Evolutionary conservation across 2,329 filamentous ascomycete genomes (phyloP).

Genomic region (Hymenoscyphus infarciens): DNA sequence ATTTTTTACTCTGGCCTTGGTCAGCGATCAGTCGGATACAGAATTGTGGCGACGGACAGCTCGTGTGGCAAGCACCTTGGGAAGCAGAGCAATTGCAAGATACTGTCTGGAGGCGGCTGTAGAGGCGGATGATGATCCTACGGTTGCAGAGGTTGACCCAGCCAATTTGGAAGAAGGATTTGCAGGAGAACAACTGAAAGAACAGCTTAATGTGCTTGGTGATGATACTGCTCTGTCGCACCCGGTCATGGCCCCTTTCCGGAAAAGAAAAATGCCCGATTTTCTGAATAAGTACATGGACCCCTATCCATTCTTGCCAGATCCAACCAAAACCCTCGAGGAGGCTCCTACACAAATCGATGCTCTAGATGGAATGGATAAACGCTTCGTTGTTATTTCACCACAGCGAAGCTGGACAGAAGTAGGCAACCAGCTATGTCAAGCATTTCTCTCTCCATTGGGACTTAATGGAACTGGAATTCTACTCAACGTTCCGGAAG

Average conservation of each 20-base stretch:
- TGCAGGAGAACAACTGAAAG: constrained; percentile 59
- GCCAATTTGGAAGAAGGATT: constrained; percentile 60
- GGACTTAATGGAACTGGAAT: constrained; percentile 22
- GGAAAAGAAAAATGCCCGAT: constrained; percentile 48
- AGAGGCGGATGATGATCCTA: constrained; percentile 64
- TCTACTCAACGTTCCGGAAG: constrained; percentile 26
- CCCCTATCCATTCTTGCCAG: constrained; percentile 58
- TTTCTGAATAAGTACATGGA: constrained; percentile 54
- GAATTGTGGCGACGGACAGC: constrained; percentile 61
- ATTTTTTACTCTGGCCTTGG: constrained; percentile 56
- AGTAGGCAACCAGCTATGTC: constrained; percentile 29
- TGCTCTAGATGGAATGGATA: constrained; percentile 12
- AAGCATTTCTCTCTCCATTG: constrained; percentile 18
- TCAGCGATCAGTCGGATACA: constrained; percentile 64
- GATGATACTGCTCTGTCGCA: constrained; percentile 58
- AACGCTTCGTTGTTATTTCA: constrained; percentile 22
- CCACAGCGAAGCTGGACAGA: constrained; percentile 29
- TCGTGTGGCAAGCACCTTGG: constrained; percentile 55
- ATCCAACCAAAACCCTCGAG: constrained; percentile 41
- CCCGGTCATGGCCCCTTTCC: constrained; percentile 56
- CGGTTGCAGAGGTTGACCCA: constrained; percentile 58
- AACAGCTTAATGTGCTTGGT: constrained; percentile 49
- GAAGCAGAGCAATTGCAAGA: constrained; percentile 53
- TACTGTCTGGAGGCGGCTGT: constrained; percentile 65
- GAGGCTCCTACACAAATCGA: neutral